These are phyloP conservation scores for Amanita pallidorosea DNA, from an alignment of 768 basidiomycete species.

Conservation along the genomic window DNA sequence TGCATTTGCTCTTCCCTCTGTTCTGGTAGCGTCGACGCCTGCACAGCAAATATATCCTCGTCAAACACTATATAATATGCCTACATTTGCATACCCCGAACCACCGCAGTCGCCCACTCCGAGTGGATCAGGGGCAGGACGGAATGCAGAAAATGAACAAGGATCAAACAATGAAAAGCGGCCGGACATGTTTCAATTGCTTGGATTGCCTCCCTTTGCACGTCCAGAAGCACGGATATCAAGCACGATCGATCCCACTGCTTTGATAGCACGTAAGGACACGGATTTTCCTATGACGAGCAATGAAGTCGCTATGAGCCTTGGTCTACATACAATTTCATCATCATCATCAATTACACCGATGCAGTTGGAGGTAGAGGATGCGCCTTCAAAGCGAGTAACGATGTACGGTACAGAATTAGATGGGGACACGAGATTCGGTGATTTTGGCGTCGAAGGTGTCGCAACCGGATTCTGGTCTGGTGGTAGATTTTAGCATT, in stretches of 20 bases:
- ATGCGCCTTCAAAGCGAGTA: conserved; percentile 38
- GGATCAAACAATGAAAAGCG: conserved; percentile 18
- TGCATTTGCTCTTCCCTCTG: conserved; percentile 41
- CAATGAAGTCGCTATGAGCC: conserved; percentile 33
- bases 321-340: conserved; percentile 30
- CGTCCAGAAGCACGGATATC: conserved; percentile 23
- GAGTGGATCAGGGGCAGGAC: conserved; percentile 19
- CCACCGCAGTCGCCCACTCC: conserved; percentile 51
- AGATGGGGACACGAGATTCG: conserved; percentile 74
- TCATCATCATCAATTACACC: conserved; percentile 15
- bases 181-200: conserved; percentile 34
- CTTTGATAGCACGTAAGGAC: conserved; percentile 19
- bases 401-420: conserved; percentile 83
- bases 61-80: conserved; percentile 12
- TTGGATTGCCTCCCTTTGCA: conserved; percentile 32
- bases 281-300: conserved; percentile 20
- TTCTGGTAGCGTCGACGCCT: conserved; percentile 43
- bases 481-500: conserved; percentile 17
- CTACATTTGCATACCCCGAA: conserved; percentile 41
- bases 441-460: conserved; percentile 74
- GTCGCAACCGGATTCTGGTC: conserved; percentile 68
- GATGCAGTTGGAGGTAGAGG: conserved; percentile 9
- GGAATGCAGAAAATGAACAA: not conserved
- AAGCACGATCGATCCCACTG: conserved; percentile 30
- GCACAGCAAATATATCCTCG: conserved; percentile 25